Evolutionary conservation across 1,139 yeast species (phyloP), one percentile per base, ranked within the genome.

Genomic region (Zygoascus meyerae): DNA sequence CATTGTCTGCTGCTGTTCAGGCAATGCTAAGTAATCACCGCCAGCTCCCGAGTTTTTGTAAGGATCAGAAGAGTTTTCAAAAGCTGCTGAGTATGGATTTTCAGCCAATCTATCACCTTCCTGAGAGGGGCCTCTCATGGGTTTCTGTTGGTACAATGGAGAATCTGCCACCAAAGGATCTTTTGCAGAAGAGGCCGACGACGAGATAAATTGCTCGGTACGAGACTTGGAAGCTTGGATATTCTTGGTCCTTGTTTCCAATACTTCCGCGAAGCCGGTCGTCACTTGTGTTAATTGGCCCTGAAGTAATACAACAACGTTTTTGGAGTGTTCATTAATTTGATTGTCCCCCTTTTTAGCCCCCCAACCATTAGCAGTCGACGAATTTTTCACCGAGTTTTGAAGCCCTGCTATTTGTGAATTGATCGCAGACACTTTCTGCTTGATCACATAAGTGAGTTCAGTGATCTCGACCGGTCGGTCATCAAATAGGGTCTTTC

Each of bases 401-500:
- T 83, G 87, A 48, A 87, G 69, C 43, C 75, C 78, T 55, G 83
- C 83, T 55, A 92, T 73, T 55, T 77, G 79, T 57, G 85, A 83
- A 61, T 89, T 96, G 50, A 94, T 81, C 56, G 82, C 78, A 63
- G 90, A 84, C 38, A 94, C 86, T 63, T 89, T 95, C 64, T 92
- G 96, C 62, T 92, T 94, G 60, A 92, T 89, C 42, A 92, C 85
- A 61, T 84, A 86, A 1, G 98, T 89, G 55, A 94, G 72, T 64
- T 92, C 97, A 15, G 92, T 86, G 52, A 94, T 86, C 63, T 92
- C 98, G 29, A 86, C 82, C 1, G 98, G 97, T 56, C 85, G 82
- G 65, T 94, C 98, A 62, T 90, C 96, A 59, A 92, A 86, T 60
- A 92, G 68, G n/a, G 97, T 95, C 64, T 89, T 90, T 57, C 90